Conservation (phyloP, 257 asterid genomes). For the Perilla frutescens region DNA sequence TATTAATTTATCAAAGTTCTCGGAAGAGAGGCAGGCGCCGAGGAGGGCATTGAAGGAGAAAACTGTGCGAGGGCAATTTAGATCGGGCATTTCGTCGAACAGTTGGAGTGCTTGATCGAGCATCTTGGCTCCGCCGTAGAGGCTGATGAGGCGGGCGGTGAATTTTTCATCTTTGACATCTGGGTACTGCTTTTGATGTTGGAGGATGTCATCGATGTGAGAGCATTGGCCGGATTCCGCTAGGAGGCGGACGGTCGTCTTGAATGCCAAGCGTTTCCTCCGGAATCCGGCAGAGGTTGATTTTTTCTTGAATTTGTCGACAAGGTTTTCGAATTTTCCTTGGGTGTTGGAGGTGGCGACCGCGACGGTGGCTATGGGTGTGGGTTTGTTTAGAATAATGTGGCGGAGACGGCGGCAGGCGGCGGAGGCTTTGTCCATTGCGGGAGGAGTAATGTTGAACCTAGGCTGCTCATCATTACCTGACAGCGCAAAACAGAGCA, state of each 20-base stretch:
- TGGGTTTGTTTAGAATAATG: background rate
- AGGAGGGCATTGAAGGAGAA: constrained; percentile 58
- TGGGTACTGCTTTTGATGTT: constrained; percentile 43
- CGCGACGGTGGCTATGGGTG: constrained; percentile 4
- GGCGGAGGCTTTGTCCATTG: constrained; percentile 6
- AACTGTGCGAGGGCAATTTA: constrained; percentile 52
- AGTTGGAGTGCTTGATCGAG: constrained; percentile 46
- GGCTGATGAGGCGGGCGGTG: constrained; percentile 41
- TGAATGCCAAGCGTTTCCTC: constrained; percentile 2
- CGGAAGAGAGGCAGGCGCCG: constrained; percentile 46
- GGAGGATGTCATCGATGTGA: constrained; percentile 41
- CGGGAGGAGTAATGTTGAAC: background rate
- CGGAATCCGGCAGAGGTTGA: constrained; percentile 38
- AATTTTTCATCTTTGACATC: constrained; percentile 42
- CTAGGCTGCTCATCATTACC: no score
- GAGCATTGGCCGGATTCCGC: constrained; percentile 31
- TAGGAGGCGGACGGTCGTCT: constrained; percentile 35
- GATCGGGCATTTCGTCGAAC: constrained; percentile 65
- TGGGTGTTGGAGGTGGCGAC: background rate
- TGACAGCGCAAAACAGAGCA: no score
- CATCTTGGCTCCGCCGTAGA: constrained; percentile 56
- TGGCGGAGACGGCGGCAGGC: constrained; percentile 30
- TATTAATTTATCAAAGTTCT: constrained; percentile 32
- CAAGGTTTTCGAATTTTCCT: constrained; percentile 20
- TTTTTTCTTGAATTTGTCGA: constrained; percentile 34